Conservation (phyloP, 2,329 filamentous ascomycete genomes). For the Tolypocladium amazonense region DNA sequence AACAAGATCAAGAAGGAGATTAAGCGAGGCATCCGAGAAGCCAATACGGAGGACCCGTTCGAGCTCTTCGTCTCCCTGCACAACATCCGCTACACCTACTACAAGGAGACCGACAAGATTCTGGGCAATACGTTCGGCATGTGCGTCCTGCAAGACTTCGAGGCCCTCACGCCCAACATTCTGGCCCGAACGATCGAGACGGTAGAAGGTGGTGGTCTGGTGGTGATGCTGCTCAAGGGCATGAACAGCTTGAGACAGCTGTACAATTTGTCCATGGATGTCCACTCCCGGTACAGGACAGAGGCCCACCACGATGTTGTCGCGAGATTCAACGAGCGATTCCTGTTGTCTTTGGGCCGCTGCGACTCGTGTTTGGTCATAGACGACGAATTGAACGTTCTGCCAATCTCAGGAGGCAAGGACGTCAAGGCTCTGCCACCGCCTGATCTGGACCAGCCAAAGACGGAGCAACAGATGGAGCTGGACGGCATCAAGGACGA, state of each 20-base stretch:
- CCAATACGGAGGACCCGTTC: constrained; percentile 89
- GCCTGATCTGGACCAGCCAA: constrained; percentile 61
- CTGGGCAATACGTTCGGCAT: constrained; percentile 96
- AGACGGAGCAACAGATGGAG: constrained; percentile 62
- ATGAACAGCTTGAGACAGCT: constrained; percentile 97
- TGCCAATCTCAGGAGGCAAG: constrained; percentile 94
- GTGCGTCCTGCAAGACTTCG: constrained; percentile 97
- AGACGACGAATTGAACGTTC: constrained; percentile 93
- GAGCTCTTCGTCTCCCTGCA: constrained; percentile 94
- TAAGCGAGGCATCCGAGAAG: constrained; percentile 85
- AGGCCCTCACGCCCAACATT: constrained; percentile 94
- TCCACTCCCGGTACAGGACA: constrained; percentile 91
- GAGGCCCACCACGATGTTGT: constrained; percentile 94
- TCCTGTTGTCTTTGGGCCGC: constrained; percentile 88
- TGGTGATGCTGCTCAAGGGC: constrained; percentile 82
- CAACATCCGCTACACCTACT: constrained; percentile 98
- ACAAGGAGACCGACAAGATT: constrained; percentile 99
- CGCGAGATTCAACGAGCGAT: constrained; percentile 94
- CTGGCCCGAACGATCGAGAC: constrained; percentile 93
- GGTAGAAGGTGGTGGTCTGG: constrained; percentile 88
- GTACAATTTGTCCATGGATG: constrained; percentile 95
- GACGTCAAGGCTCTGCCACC: constrained; percentile 74
- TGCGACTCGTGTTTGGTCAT: constrained; percentile 93
- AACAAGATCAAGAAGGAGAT: constrained; percentile 98
- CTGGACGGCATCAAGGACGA: constrained; percentile 81